phyloP scores from a whole-genome alignment of 768 basidiomycete species.

The Cubamyces sp. region DNA sequence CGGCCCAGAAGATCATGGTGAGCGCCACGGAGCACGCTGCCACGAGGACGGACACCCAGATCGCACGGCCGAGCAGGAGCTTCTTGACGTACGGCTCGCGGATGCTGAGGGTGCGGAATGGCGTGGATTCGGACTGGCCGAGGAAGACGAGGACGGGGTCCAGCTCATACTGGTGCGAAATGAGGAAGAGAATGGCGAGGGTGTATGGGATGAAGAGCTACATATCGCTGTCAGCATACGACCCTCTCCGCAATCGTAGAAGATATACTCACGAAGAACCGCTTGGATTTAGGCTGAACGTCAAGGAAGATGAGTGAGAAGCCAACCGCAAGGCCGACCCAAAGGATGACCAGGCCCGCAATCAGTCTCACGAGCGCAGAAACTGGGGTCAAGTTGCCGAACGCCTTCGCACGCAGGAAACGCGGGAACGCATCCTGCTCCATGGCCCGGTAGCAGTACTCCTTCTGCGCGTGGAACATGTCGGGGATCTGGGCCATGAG shows the following conservation, averaged over 20 bases:
- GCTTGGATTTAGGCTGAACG: conserved; percentile 86
- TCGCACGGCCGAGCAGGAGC: conserved; percentile 83
- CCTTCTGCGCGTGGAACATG: conserved; percentile 96
- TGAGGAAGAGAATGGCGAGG: conserved; percentile 85
- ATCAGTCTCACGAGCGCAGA: conserved; percentile 87
- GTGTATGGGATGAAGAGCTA: conserved; percentile 96
- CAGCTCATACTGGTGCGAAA: conserved; percentile 96
- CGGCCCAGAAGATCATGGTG: conserved; percentile 93
- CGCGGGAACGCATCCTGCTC: conserved; percentile 94
- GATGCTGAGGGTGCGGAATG: conserved; percentile 91
- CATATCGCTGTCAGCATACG: conserved; percentile 5
- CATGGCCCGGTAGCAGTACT: conserved; percentile 95
- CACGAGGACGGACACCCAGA: conserved; percentile 88
- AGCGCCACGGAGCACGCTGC: conserved; percentile 75
- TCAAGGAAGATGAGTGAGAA: conserved; percentile 95
- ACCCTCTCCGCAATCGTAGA: conserved; percentile 11
- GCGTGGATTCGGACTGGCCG: conserved; percentile 93
- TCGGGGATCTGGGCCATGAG: conserved; percentile 92
- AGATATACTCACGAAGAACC: conserved; percentile 84
- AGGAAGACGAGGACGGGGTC: conserved; percentile 95
- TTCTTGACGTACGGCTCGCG: conserved; percentile 94
- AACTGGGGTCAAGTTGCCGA: conserved; percentile 93
- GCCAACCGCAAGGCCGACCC: conserved; percentile 91
- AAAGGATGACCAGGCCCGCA: conserved; percentile 81
- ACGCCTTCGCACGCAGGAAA: conserved; percentile 96